Percentiles rank a stretch among this genome's conserved stretches.
These are phyloP conservation scores for Monilinia aucupariae DNA, from an alignment of 2,329 filamentous ascomycete species.

Conservation along the genomic window DNA sequence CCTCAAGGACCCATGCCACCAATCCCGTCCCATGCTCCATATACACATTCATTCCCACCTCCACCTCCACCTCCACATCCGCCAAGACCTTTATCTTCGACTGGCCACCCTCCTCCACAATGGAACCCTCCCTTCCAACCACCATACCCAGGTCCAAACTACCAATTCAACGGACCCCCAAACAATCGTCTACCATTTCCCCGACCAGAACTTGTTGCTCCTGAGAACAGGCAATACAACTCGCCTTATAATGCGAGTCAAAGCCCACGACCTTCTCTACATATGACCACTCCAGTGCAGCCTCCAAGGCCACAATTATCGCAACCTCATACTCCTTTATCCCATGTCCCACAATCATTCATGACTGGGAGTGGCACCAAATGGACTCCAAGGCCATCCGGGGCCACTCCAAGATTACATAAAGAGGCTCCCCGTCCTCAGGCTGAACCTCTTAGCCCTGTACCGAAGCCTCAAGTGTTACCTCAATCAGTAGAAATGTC, in stretches of 20 bases:
- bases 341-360: conserved; percentile 16
- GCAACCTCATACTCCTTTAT: conserved; percentile 30
- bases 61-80: conserved; percentile 29
- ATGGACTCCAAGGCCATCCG: conserved; percentile 53
- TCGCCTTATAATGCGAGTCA: conserved; percentile 34
- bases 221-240: conserved; percentile 33
- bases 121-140: conserved; percentile 22
- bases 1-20: conserved; percentile 9
- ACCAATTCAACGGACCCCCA: conserved; percentile 21
- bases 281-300: conserved; percentile 12
- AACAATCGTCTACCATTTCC: conserved; percentile 27
- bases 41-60: conserved; percentile 22
- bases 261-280: conserved; percentile 21
- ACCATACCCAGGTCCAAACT: conserved; percentile 21
- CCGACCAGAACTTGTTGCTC: conserved; percentile 22
- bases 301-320: conserved; percentile 21
- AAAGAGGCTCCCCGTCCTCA: conserved; percentile 46
- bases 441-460: conserved; percentile 55
- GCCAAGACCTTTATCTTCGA: conserved; percentile 24
- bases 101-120: conserved; percentile 26
- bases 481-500: conserved; percentile 30
- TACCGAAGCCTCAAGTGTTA: conserved; percentile 39
- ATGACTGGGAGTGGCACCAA: conserved; percentile 45
- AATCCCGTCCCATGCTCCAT: conserved; percentile 17
- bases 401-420: conserved; percentile 47